phyloP scores from a whole-genome alignment of 2,329 filamentous ascomycete species.

The Meredithiella fracta region DNA sequence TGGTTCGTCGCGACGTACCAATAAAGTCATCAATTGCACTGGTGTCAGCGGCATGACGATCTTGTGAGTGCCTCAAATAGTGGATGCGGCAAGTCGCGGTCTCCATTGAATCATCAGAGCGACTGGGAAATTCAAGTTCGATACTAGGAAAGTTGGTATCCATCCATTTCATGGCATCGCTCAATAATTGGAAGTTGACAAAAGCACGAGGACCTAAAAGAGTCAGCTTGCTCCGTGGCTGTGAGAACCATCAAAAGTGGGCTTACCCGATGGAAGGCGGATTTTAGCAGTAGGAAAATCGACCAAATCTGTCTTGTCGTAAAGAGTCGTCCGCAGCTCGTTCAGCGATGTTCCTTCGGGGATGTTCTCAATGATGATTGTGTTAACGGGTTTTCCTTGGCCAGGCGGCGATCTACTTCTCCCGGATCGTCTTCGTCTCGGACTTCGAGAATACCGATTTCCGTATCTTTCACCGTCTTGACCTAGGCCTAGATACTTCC shows the following conservation, averaged over 20 bases:
- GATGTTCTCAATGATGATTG: constrained; percentile 39
- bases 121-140: constrained; percentile 21
- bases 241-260: background rate
- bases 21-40: background rate
- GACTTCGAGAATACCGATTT: constrained; percentile 13
- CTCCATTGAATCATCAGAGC: constrained; percentile 25
- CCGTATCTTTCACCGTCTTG: constrained; percentile 13
- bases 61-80: constrained; percentile 24
- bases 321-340: constrained; percentile 8
- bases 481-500: constrained; percentile 12
- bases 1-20: background rate
- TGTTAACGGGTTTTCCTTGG: constrained; percentile 30
- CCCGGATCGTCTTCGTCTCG: constrained; percentile 17
- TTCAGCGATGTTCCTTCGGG: constrained; percentile 19
- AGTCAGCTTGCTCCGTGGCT: background rate
- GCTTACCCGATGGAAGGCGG: constrained; percentile 7
- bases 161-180: constrained; percentile 27
- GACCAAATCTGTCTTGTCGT: constrained; percentile 8
- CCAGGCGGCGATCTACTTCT: constrained; percentile 23
- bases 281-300: constrained; percentile 11
- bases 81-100: constrained; percentile 25
- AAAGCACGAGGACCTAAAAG: constrained; percentile 21
- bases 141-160: constrained; percentile 28
- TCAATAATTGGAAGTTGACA: constrained; percentile 26
- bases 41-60: constrained; percentile 11